Evolutionary conservation across 306 rosid genomes (phyloP).

Genomic region (Quercus robur): DNA sequence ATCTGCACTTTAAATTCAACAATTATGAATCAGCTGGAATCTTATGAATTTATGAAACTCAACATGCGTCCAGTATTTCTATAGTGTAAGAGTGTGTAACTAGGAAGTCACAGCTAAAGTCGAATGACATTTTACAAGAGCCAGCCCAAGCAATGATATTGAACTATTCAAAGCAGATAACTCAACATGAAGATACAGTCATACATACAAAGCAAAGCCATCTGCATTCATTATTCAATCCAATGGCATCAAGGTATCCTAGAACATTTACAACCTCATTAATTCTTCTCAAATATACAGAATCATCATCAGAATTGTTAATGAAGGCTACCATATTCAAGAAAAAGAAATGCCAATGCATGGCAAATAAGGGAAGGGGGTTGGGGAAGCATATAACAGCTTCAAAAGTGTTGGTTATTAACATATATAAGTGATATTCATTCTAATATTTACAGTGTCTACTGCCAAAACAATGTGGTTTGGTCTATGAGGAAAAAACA

Average conservation of each 20-base stretch:
- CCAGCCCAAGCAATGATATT: background rate
- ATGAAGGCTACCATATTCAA: background rate
- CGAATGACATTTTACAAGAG: background rate
- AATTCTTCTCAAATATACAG: background rate
- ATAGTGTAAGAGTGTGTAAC: background rate
- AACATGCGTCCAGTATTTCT: background rate
- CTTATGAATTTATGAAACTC: background rate
- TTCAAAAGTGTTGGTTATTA: no score
- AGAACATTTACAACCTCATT: background rate
- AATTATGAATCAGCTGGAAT: background rate
- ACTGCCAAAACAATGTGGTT: no score
- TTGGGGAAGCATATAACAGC: no score
- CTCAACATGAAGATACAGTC: background rate
- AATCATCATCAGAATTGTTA: background rate
- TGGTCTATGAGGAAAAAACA: no score
- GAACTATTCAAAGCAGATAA: background rate
- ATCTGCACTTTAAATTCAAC: conserved; percentile 42
- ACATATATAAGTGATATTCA: no score
- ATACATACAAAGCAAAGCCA: background rate
- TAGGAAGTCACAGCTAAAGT: background rate
- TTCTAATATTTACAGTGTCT: no score
- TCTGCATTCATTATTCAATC: background rate
- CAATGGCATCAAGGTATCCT: background rate
- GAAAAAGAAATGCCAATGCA: background rate
- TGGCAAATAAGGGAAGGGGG: no score